These are phyloP conservation scores for Fraxinus velutina DNA, from an alignment of 305 asterid genomes.

Conservation along the genomic window DNA sequence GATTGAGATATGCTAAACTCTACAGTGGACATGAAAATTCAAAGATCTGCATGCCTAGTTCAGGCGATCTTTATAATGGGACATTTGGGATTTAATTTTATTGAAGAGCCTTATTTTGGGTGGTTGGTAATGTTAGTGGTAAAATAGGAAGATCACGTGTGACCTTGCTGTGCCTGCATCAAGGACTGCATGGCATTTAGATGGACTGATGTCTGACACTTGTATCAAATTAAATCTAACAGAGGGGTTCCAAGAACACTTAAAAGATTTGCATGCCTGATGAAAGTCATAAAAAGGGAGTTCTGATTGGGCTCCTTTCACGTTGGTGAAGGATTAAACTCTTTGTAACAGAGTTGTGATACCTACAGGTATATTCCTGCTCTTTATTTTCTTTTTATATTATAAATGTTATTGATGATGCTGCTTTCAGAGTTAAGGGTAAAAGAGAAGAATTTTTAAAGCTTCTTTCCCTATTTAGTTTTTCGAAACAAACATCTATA, in stretches of 20 bases:
- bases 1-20: slow-evolving; percentile 56
- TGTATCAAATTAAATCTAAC: slow-evolving; percentile 15
- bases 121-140: slow-evolving; percentile 20
- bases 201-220: slow-evolving; percentile 27
- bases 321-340: slow-evolving; percentile 66
- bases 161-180: slow-evolving; percentile 28
- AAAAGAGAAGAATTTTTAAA: neutral
- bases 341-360: slow-evolving; percentile 44
- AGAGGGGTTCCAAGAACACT: slow-evolving; percentile 27
- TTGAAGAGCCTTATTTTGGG: slow-evolving; percentile 14
- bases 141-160: slow-evolving; percentile 31
- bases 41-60: slow-evolving; percentile 55
- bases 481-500: neutral
- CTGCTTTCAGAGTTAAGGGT: neutral
- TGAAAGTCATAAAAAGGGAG: slow-evolving; percentile 23
- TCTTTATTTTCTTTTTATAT: neutral
- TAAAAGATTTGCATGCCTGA: slow-evolving; percentile 22
- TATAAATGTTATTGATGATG: neutral
- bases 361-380: slow-evolving; percentile 53
- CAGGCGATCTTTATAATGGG: slow-evolving; percentile 62
- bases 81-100: slow-evolving; percentile 59
- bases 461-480: neutral
- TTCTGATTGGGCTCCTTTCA: slow-evolving; percentile 40
- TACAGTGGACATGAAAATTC: slow-evolving; percentile 68
- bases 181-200: slow-evolving; percentile 26